Evolutionary conservation across 257 asterid species (phyloP).

Genomic region (Plantago elongata): DNA sequence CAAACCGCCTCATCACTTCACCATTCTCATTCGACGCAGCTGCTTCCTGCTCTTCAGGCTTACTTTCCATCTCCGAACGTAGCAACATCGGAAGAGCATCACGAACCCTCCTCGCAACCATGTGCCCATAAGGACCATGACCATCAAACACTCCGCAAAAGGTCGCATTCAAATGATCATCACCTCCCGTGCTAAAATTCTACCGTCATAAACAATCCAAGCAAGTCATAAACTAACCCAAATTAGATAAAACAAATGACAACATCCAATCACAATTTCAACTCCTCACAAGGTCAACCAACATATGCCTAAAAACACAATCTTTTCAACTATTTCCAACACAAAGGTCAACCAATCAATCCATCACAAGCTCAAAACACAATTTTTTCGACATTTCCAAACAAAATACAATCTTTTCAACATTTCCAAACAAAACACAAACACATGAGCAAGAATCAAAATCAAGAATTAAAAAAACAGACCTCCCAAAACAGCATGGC

Average conservation of each 20-base stretch:
- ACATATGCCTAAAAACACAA: slow-evolving; percentile 4
- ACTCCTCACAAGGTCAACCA: slow-evolving; percentile 14
- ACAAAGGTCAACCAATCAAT: not conserved
- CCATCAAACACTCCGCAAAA: slow-evolving; percentile 98
- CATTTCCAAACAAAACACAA: not conserved
- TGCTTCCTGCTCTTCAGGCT: slow-evolving; percentile 29
- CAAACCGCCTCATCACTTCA: slow-evolving; percentile 53
- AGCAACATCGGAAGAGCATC: slow-evolving; percentile 75
- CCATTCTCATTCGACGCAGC: slow-evolving; percentile 6
- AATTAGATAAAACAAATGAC: slow-evolving; percentile 25
- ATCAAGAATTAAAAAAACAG: slow-evolving; percentile 12
- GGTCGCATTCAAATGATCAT: slow-evolving; percentile 35
- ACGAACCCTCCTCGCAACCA: slow-evolving; percentile 92
- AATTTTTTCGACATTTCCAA: not conserved
- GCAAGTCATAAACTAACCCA: slow-evolving; percentile 69
- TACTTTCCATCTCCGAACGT: slow-evolving; percentile 59
- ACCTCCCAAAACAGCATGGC: slow-evolving; percentile 99
- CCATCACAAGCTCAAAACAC: slow-evolving; percentile 18
- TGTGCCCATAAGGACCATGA: slow-evolving; percentile 94
- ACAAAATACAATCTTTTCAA: slow-evolving; percentile 6
- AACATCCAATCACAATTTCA: slow-evolving; percentile 25
- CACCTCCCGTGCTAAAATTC: slow-evolving; percentile 64
- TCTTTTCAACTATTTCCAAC: not conserved
- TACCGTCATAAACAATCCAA: slow-evolving; percentile 53
- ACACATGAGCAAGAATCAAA: not conserved